Evolutionary conservation across 106 monocot species (phyloP), one percentile per base, ranked within the genome.

Genomic region (Phalaenopsis equestris): DNA sequence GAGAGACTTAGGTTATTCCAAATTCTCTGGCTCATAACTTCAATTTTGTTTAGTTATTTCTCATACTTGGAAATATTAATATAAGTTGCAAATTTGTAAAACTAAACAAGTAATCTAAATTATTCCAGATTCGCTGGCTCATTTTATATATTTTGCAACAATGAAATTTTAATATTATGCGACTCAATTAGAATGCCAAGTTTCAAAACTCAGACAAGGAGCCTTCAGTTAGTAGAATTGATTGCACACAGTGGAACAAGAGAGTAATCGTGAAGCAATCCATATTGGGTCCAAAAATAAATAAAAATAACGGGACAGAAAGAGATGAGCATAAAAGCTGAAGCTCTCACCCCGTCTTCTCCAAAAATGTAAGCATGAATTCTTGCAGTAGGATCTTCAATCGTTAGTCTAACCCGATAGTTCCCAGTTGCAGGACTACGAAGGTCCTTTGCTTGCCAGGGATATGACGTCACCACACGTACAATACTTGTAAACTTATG

Each of bases 321-420:
- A 11, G 12, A 37, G 36, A 11, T 12, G 38, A 38, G 70, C 23
- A 8, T 8, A 38, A 45, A 38, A 18, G 39, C 39, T 42, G 23
- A 42, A 74, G 18, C 1, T 55, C 75, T 86, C 84, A 94, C 94
- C 82, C 83, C 85, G 43, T 94, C 86, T 85, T 90, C 87, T 58
- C 79, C 78, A 47, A 14, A 77, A 75, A 94, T 75, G 16, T 86
- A 90, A 11, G 91, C 91, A 82, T 90, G 85, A 30, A 94, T 86
- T 82, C 94, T 87, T 38, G 91, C 91, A 42, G 94, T 94, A 47
- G 94, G 85, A 84, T 94, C 90, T 73, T 94, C 94, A 55, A 94
- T 48, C 42, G 87, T 94, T 39, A 90, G 65, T 70, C 84, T 77
- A 21, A 94, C 5, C 3, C 88, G 88, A 48, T 85, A 86, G 23